Evolutionary conservation across 257 asterid species (phyloP), one percentile per base, ranked within the genome.

Genomic region (Eustoma russellianum): DNA sequence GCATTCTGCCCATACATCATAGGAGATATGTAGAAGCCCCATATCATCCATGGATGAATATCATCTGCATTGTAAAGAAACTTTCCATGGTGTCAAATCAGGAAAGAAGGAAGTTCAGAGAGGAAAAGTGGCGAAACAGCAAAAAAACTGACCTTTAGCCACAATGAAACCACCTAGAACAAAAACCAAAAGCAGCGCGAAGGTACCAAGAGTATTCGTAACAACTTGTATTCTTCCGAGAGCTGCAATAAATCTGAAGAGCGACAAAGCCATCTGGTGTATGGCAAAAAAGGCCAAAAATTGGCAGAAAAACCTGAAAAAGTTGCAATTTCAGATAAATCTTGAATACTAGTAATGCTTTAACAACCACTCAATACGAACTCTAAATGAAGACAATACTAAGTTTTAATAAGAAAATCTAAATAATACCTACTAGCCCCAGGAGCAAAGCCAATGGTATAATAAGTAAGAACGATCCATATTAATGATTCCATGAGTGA

Each of bases 381-480:
- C 43, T 38, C 1, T 7, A 10, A 38, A 38, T 8, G 43, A 38
- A 11, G 43, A 7, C 7, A n/a, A n/a, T n/a, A n/a, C n/a, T n/a
- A n/a, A n/a, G n/a, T n/a, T n/a, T n/a, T n/a, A n/a, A n/a, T n/a
- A n/a, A n/a, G n/a, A 38, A n/a, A 38, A 38, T 7, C 46, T 56
- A 38, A 46, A 51, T 35, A 74, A 50, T 74, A 86, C 97, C 97
- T 79, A 72, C 76, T 71, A 48, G 90, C 70, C 48, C 64, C 79
- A 49, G 98, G 96, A 66, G 98, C 95, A 59, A 90, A 90, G 56
- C 98, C 98, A 56, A 90, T 82, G 14, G 96, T 83, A 72, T 90
- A 90, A 68, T 90, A 90, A 40, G 98, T 90, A 66, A 90, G 95
- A 63, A 70, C 40, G 18, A 82, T 66, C 98, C 98, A 90, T 65